Percentiles rank a stretch among this genome's conserved stretches.
Evolutionary conservation across 169 alveolate species (phyloP).

Genomic region (Plasmodium malariae): DNA sequence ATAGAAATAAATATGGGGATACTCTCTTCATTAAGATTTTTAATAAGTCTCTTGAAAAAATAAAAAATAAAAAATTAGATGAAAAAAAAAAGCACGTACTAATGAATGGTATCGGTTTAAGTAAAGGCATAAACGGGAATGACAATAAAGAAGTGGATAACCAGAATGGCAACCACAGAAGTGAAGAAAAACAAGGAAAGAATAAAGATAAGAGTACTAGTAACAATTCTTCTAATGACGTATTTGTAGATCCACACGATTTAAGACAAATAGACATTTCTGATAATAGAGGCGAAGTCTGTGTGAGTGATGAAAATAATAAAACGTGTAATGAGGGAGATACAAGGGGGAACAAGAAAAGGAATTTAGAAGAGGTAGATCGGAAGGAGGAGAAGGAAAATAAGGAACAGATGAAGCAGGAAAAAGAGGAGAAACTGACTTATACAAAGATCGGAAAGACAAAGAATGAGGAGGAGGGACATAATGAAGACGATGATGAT

Average conservation of each 20-base stretch:
- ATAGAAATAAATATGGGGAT: slow-evolving; percentile 48
- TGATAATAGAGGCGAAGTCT: no score
- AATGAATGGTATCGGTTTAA: no score
- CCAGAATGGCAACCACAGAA: neutral
- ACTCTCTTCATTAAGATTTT: slow-evolving; percentile 5
- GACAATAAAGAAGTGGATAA: neutral
- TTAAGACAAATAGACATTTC: slow-evolving; percentile 45
- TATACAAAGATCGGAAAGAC: neutral
- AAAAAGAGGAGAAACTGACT: neutral
- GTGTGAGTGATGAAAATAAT: neutral
- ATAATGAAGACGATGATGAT: neutral
- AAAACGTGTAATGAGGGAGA: neutral
- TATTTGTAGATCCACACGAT: slow-evolving; percentile 58
- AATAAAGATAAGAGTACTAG: neutral
- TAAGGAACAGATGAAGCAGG: neutral
- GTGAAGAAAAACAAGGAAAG: neutral
- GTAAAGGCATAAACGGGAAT: no score
- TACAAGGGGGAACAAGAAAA: neutral
- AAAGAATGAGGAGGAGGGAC: neutral
- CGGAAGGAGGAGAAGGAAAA: neutral
- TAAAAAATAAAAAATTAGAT: neutral
- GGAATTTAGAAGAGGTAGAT: neutral
- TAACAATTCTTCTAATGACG: neutral
- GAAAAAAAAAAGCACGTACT: no score
- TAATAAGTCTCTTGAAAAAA: slow-evolving; percentile 1